These are phyloP conservation scores for Mimosa pudica DNA, from an alignment of 306 rosid genomes.

Conservation along the genomic window DNA sequence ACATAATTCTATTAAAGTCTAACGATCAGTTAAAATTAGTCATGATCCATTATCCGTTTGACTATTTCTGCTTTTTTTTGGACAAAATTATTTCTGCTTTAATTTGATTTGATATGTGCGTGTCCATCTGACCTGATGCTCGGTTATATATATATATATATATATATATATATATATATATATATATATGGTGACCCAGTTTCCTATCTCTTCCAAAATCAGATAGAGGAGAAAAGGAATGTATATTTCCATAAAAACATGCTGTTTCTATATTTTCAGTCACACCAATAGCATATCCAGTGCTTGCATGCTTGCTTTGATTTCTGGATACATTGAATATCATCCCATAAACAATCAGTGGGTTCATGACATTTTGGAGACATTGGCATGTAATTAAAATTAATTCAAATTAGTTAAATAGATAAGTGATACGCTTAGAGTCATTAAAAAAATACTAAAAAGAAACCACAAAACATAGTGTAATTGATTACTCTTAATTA, in stretches of 20 bases:
- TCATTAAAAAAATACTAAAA: too few relatives aligned
- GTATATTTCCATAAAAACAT: too few relatives aligned
- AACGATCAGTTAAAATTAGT: not conserved
- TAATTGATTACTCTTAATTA: too few relatives aligned
- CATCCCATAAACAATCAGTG: too few relatives aligned
- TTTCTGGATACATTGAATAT: not conserved
- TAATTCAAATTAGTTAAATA: too few relatives aligned
- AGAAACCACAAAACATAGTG: too few relatives aligned
- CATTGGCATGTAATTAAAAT: too few relatives aligned
- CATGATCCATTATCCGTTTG: not conserved
- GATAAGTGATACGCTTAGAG: too few relatives aligned
- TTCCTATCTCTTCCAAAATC: not conserved
- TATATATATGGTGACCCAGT: not conserved
- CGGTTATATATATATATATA: too few relatives aligned
- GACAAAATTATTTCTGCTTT: not conserved
- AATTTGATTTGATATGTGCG: not conserved
- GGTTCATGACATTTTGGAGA: too few relatives aligned
- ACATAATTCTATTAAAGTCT: not conserved
- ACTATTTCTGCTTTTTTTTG: not conserved
- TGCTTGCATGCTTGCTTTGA: not conserved
- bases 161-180: too few relatives aligned
- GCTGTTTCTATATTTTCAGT: not conserved
- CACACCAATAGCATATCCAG: not conserved
- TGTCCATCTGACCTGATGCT: not conserved
- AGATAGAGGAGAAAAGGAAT: not conserved